These are phyloP conservation scores for Bassia scoparia DNA, from an alignment of 148 eudicot species.

Conservation along the genomic window DNA sequence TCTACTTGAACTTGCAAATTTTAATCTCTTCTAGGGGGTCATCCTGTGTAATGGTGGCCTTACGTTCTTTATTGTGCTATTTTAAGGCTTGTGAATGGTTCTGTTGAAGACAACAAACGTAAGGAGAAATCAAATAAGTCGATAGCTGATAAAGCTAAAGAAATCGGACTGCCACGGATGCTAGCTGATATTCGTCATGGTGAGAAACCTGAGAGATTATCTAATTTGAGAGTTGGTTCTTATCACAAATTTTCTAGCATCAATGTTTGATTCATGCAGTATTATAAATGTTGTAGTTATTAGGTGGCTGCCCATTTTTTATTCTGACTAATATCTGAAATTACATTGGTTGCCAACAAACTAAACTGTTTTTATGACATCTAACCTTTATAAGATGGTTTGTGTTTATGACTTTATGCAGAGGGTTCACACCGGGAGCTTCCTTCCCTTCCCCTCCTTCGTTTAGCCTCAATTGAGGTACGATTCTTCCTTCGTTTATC, in stretches of 20 bases:
- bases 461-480: slow-evolving; percentile 74
- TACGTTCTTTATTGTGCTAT: slow-evolving; percentile 20
- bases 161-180: slow-evolving; percentile 73
- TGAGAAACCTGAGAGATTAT: slow-evolving; percentile 25
- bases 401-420: slow-evolving; percentile 29
- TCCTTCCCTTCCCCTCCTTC: slow-evolving; percentile 76
- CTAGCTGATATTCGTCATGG: slow-evolving; percentile 95
- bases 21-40: not conserved
- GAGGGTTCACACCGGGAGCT: slow-evolving; percentile 96
- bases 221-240: not conserved
- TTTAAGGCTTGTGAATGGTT: slow-evolving; percentile 81
- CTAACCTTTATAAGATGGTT: not conserved
- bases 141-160: slow-evolving; percentile 70
- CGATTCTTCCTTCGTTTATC: not conserved
- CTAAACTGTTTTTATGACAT: not conserved
- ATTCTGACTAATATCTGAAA: too few relatives aligned
- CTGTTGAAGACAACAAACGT: slow-evolving; percentile 79
- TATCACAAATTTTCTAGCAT: too few relatives aligned
- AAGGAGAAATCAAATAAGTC: slow-evolving; percentile 49
- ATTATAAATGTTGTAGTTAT: too few relatives aligned
- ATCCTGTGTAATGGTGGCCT: slow-evolving; percentile 22
- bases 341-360: too few relatives aligned
- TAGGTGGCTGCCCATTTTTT: not conserved
- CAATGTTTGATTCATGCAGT: too few relatives aligned
- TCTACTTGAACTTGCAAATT: not conserved